Percentiles rank a stretch among this genome's conserved stretches.
phyloP scores from a whole-genome alignment of 2,329 filamentous ascomycete species.

The Aspergillus niger region DNA sequence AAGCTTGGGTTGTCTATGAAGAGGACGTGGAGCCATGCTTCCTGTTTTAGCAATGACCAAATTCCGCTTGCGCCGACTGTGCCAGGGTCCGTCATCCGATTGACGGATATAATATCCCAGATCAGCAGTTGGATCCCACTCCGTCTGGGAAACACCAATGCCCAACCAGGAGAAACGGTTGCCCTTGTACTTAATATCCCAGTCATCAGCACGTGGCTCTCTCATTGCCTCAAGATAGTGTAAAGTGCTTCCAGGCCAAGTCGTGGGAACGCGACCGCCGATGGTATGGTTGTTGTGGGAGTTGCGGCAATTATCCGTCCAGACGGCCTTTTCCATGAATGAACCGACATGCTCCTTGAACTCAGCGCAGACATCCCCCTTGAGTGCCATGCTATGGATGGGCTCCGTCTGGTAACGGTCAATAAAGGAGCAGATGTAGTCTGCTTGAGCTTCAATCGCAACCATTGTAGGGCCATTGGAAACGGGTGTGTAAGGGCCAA shows the following conservation, averaged over 20 bases:
- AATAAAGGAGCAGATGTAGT: constrained; percentile 46
- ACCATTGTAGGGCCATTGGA: constrained; percentile 43
- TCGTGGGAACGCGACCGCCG: constrained; percentile 15
- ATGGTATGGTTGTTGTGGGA: constrained; percentile 41
- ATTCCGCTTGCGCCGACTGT: constrained; percentile 13
- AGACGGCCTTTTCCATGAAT: constrained; percentile 39
- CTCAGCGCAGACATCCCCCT: constrained; percentile 37
- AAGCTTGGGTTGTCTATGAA: not conserved
- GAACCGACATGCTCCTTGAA: constrained; percentile 35
- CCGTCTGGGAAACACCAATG: constrained; percentile 21
- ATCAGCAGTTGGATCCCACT: constrained; percentile 20
- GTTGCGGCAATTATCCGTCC: constrained; percentile 33
- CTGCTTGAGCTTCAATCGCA: constrained; percentile 46
- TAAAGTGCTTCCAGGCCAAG: constrained; percentile 28
- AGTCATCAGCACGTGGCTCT: constrained; percentile 26
- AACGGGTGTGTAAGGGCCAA: constrained; percentile 39
- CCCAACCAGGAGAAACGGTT: constrained; percentile 26
- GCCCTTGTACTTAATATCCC: constrained; percentile 18
- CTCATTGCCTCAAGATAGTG: constrained; percentile 26
- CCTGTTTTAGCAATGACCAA: constrained; percentile 1
- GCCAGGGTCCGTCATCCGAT: constrained; percentile 26
- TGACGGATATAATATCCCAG: constrained; percentile 19
- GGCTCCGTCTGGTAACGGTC: constrained; percentile 31
- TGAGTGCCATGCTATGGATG: constrained; percentile 40
- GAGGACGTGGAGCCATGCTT: not conserved